These are phyloP conservation scores for Russula abietina DNA, from an alignment of 768 basidiomycete species.

Conservation along the genomic window DNA sequence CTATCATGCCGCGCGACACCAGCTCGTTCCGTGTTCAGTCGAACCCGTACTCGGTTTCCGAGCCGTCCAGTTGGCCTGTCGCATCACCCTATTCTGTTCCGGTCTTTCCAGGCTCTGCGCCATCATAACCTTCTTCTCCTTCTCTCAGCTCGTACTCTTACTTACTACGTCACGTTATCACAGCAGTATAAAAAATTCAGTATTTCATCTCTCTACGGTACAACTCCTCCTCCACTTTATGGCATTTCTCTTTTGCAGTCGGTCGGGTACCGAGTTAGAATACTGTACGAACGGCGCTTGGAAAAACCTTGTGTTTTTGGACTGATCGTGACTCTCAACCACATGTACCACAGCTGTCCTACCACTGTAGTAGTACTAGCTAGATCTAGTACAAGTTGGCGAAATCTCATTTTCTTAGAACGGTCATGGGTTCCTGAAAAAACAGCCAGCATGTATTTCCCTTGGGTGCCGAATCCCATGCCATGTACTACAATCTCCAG, in stretches of 20 bases:
- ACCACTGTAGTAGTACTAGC: too few relatives aligned
- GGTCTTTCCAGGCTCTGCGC: neutral
- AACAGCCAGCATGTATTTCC: neutral
- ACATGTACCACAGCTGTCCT: neutral
- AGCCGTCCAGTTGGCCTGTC: neutral
- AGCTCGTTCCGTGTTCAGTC: constrained; percentile 18
- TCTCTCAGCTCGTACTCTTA: too few relatives aligned
- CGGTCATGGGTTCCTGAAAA: too few relatives aligned
- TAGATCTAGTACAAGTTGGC: neutral
- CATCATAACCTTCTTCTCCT: neutral
- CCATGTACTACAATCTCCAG: too few relatives aligned
- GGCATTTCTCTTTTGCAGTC: neutral
- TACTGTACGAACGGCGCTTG: neutral
- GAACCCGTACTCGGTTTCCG: constrained; percentile 9
- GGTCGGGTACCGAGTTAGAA: neutral
- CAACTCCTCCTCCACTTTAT: neutral
- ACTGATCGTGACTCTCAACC: neutral
- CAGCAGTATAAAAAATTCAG: neutral
- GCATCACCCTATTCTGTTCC: neutral
- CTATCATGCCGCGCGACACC: constrained; percentile 8
- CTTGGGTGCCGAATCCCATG: neutral
- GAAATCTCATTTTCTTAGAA: neutral
- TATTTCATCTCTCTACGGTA: too few relatives aligned
- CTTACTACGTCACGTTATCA: neutral
- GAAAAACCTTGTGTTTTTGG: neutral